These are phyloP conservation scores for Rhizopus microsporus DNA, from an alignment of 371 early-diverging fungal genomes.

Conservation along the genomic window DNA sequence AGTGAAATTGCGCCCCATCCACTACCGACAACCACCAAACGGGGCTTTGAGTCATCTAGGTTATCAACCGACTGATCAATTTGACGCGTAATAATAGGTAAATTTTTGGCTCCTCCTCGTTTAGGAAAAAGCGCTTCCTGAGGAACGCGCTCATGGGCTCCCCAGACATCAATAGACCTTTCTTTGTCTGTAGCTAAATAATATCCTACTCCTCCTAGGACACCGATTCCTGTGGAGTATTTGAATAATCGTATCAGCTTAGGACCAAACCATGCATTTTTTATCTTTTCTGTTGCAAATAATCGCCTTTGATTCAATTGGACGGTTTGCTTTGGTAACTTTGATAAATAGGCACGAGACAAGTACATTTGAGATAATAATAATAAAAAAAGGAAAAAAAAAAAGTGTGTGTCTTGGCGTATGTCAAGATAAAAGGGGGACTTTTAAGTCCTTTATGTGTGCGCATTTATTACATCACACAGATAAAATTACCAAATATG, in stretches of 20 bases:
- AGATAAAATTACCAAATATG: no score
- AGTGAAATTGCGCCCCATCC: slow-evolving; percentile 76
- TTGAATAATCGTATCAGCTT: slow-evolving; percentile 6
- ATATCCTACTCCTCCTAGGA: slow-evolving; percentile 10
- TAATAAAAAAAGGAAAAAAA: not conserved
- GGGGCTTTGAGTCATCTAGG: slow-evolving; percentile 43
- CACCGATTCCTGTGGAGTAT: not conserved
- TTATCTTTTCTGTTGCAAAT: not conserved
- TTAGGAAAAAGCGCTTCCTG: slow-evolving; percentile 38
- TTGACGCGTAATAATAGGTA: slow-evolving; percentile 35
- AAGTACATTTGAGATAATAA: slow-evolving; percentile 5
- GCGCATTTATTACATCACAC: slow-evolving; percentile 11
- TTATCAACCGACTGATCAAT: slow-evolving; percentile 31
- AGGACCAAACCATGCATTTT: slow-evolving; percentile 14
- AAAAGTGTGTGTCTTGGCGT: not conserved
- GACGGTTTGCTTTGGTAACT: not conserved
- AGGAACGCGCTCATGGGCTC: slow-evolving; percentile 31
- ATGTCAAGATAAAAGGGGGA: not conserved
- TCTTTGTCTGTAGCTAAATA: slow-evolving; percentile 31
- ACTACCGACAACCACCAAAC: slow-evolving; percentile 76
- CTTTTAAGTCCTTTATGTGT: not conserved
- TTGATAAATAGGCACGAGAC: slow-evolving; percentile 10
- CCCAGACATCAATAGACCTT: slow-evolving; percentile 18
- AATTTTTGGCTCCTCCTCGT: slow-evolving; percentile 36
- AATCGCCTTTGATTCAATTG: not conserved